Conservation (phyloP, 2,329 filamentous ascomycete species). For the Ceratocystis smalleyi region DNA sequence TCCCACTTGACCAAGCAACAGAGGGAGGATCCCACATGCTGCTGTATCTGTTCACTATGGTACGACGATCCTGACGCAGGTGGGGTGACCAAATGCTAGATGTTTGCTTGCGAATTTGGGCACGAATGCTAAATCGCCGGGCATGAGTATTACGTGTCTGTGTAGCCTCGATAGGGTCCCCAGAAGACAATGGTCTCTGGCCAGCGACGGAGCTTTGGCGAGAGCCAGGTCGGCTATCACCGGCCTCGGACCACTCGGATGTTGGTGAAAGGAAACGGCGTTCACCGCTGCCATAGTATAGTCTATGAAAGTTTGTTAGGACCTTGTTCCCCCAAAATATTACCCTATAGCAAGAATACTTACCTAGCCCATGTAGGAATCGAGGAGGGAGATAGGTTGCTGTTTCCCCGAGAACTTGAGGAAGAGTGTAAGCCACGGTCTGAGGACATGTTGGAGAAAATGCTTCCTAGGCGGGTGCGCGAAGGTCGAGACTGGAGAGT, state of each 20-base stretch:
- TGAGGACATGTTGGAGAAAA: conserved; percentile 34
- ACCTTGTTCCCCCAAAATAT: neutral
- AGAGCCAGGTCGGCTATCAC: conserved; percentile 33
- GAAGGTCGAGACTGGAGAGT: conserved; percentile 38
- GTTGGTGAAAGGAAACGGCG: conserved; percentile 36
- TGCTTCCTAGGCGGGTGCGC: conserved; percentile 33
- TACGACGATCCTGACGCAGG: conserved; percentile 46
- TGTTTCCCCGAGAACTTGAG: conserved; percentile 33
- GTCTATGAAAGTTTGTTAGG: conserved; percentile 24
- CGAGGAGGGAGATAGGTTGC: conserved; percentile 27
- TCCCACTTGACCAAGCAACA: conserved; percentile 46
- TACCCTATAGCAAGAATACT: conserved; percentile 15
- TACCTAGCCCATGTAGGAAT: conserved; percentile 42
- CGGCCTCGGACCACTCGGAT: conserved; percentile 32
- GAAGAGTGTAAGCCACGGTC: conserved; percentile 40
- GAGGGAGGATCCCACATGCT: conserved; percentile 60
- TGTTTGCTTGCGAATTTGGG: conserved; percentile 29
- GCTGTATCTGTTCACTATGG: conserved; percentile 23
- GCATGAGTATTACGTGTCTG: conserved; percentile 3
- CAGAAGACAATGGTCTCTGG: conserved; percentile 24
- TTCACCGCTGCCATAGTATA: conserved; percentile 58
- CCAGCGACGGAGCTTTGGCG: conserved; percentile 35
- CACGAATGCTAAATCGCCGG: conserved; percentile 13
- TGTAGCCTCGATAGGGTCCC: neutral
- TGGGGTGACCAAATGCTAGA: conserved; percentile 61